phyloP scores from a whole-genome alignment of 805 yeast species.

The Cyberlindnera veronae region DNA sequence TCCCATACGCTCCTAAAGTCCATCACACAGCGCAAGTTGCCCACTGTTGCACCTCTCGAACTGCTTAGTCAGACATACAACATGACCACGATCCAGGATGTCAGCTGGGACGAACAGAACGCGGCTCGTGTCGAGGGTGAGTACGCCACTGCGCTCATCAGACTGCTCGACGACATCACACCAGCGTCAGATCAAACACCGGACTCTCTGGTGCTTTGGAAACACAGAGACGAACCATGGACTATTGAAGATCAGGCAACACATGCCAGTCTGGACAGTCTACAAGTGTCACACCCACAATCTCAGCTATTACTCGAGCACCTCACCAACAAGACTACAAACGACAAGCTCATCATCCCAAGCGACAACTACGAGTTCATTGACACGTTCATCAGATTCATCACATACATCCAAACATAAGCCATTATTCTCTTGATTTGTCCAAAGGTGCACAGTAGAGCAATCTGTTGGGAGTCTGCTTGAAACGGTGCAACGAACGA shows the following conservation, averaged over 20 bases:
- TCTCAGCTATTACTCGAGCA: not conserved
- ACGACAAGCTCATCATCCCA: not conserved
- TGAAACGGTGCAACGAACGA: not conserved
- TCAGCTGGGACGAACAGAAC: conserved; percentile 14
- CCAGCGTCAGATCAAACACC: no score
- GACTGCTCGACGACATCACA: not conserved
- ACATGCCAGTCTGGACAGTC: not conserved
- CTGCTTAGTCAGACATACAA: conserved; percentile 11
- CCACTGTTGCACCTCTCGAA: conserved; percentile 17
- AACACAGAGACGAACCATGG: no score
- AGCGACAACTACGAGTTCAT: conserved; percentile 3
- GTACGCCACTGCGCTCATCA: conserved; percentile 10
- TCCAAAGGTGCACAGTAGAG: conserved; percentile 10
- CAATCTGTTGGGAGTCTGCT: conserved; percentile 9
- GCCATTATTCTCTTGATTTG: not conserved
- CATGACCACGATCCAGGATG: conserved; percentile 8
- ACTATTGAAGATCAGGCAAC: no score
- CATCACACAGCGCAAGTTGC: conserved; percentile 7
- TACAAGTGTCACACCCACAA: not conserved
- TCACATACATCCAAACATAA: not conserved
- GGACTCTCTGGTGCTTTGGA: no score
- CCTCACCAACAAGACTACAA: not conserved
- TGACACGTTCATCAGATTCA: conserved; percentile 11
- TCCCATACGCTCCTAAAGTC: not conserved
- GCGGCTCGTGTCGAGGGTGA: conserved; percentile 11